A percentile compares a stretch with the other conserved stretches of the same genome.
These are phyloP conservation scores for Spiraea crenata DNA, from an alignment of 331 rosid species.

Conservation along the genomic window DNA sequence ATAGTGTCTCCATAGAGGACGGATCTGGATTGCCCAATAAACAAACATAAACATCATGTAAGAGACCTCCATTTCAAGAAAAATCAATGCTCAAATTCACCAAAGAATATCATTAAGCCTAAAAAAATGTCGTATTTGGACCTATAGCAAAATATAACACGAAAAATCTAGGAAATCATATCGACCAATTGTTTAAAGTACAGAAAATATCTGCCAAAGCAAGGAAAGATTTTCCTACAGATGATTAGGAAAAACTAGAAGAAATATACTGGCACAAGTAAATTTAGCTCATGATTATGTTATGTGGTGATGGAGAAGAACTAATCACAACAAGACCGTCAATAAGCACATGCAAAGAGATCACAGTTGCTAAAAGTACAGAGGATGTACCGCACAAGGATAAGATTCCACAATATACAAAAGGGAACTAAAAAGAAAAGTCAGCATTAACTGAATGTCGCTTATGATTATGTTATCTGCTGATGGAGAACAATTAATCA, in stretches of 20 bases:
- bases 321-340: constrained; percentile 17
- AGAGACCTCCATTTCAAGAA: background rate
- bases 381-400: constrained; percentile 8
- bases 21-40: constrained; percentile 31
- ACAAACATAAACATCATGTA: background rate
- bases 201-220: background rate
- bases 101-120: background rate
- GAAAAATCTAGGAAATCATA: background rate
- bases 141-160: no score
- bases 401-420: constrained; percentile 9
- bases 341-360: constrained; percentile 13
- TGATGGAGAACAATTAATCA: constrained; percentile 22
- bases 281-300: constrained; percentile 4
- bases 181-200: background rate
- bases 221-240: background rate
- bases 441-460: constrained; percentile 23
- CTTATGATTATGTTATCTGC: constrained; percentile 31
- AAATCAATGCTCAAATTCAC: background rate
- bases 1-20: constrained; percentile 55
- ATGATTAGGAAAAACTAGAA: background rate
- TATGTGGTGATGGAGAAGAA: background rate
- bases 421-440: constrained; percentile 19
- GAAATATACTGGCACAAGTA: background rate
- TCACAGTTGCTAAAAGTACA: background rate
- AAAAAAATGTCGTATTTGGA: no score